Conservation (phyloP, 257 asterid species). For the Nyctanthes arbortristis region DNA sequence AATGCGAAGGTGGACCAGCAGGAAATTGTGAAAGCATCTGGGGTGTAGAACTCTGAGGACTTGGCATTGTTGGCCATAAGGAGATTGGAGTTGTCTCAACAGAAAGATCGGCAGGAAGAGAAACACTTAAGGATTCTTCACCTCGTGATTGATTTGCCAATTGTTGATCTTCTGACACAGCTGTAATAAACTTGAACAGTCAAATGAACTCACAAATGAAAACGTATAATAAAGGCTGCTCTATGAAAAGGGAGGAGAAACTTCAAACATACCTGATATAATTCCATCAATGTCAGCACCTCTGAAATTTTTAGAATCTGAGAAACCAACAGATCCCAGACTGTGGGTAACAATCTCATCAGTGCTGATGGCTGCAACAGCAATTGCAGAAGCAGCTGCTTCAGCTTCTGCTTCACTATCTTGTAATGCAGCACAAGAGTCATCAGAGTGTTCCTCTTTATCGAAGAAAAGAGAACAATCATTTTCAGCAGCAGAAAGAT, state of each 20-base stretch:
- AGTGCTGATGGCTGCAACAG: constrained; percentile 86
- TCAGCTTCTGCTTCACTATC: constrained; percentile 90
- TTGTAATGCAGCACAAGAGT: constrained; percentile 55
- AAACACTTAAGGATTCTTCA: constrained; percentile 77
- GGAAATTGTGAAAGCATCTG: constrained; percentile 88
- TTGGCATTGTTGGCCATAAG: constrained; percentile 82
- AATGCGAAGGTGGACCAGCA: constrained; percentile 81
- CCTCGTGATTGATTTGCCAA: constrained; percentile 56
- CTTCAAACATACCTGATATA: constrained; percentile 40
- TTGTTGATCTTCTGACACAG: constrained; percentile 54
- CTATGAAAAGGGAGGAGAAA: constrained; percentile 5
- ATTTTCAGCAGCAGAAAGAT: constrained; percentile 53
- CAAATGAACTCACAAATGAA: constrained; percentile 17
- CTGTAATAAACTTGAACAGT: constrained; percentile 32
- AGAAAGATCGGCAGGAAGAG: constrained; percentile 98
- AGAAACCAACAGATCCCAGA: constrained; percentile 44
- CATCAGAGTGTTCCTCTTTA: constrained; percentile 57
- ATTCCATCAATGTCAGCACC: constrained; percentile 46
- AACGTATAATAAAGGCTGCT: constrained; percentile 8
- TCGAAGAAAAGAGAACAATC: constrained; percentile 58
- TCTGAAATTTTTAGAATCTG: constrained; percentile 48
- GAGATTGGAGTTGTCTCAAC: constrained; percentile 91
- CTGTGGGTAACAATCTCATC: constrained; percentile 67
- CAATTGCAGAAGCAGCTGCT: constrained; percentile 95
- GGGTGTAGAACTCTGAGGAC: constrained; percentile 73